Conservation (phyloP, 441 rosid species). For the Jatropha multifida region DNA sequence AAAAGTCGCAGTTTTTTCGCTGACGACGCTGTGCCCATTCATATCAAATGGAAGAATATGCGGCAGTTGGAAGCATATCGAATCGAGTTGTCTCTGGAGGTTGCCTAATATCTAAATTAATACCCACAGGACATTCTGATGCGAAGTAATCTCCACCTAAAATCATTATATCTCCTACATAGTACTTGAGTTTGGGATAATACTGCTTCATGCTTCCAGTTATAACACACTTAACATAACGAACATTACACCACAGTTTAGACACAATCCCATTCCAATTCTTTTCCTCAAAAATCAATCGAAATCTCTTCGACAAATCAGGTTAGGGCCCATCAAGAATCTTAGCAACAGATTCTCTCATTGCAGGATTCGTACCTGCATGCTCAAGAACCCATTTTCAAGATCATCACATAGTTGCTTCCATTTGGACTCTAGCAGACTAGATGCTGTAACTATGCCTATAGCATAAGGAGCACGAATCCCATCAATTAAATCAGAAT, state of each 20-base stretch:
- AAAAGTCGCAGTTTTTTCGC: conserved; percentile 36
- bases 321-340: conserved; percentile 42
- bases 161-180: conserved; percentile 42
- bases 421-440: conserved; percentile 44
- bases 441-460: conserved; percentile 35
- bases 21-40: conserved; percentile 19
- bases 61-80: conserved; percentile 45
- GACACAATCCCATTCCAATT: conserved; percentile 43
- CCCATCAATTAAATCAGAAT: conserved; percentile 36
- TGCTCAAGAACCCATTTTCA: conserved; percentile 34
- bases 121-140: conserved; percentile 46
- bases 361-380: conserved; percentile 30
- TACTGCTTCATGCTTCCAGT: conserved; percentile 56
- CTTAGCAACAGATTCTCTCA: conserved; percentile 37
- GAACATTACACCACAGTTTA: conserved; percentile 45
- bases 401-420: conserved; percentile 45
- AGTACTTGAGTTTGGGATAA: conserved; percentile 41
- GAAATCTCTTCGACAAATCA: conserved; percentile 36
- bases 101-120: conserved; percentile 43
- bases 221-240: conserved; percentile 43
- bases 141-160: conserved; percentile 51
- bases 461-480: conserved; percentile 40
- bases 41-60: conserved; percentile 42
- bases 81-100: conserved; percentile 40
- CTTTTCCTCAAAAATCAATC: conserved; percentile 32